Base-by-base conservation (phyloP, 805 yeast species). In the Jamesozyma gamospora region DNA sequence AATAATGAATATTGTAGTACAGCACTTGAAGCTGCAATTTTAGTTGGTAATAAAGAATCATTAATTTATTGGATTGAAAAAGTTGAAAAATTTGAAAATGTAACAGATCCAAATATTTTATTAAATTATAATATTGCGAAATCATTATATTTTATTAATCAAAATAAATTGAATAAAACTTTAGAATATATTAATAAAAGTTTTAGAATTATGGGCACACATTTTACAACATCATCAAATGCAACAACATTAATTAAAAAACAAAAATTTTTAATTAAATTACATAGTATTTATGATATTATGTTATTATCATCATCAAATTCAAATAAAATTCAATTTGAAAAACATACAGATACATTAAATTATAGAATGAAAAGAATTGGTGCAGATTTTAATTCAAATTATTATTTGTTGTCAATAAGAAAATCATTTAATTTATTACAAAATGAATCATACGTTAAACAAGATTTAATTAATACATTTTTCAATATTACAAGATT, bases 1-100 rank as follows among this genome's bases (percentile, higher is more conserved):
- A 39, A 52, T 4, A 41, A 44, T 5, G 81, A 75, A 3, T 79
- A 84, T 79, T 61, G 78, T 3, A 62, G 71, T 42, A 70, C 80
- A 34, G 96, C 88, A 0, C 60, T 86, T 2, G 83, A 82, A 43
- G 81, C 95, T 0, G 74, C 95, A 0, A 74, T 85, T 50, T 67
- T 75, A 18, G 67, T 77, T 1, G 86, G 87, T 0, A 73, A 76
- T 30, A 48, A 71, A 29, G 53, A 56, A 0, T 67, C 69, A 11
- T 56, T 87, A 2, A 53, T 56, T 8, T 64, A 67, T 33, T 87
- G 95, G 95, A 59, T 77, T 1, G 51, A 63, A 14, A 58, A 68
- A 12, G 62, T 82, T 4, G 79, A 77, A 37, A 47, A 62, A n/a
- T 35, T 63, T 9, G 53, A 49, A 18, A 65, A 62, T 17, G 41